Evolutionary conservation across 108 stramenopile species (phyloP).

Genomic region (Aurantiochytrium sp.): DNA sequence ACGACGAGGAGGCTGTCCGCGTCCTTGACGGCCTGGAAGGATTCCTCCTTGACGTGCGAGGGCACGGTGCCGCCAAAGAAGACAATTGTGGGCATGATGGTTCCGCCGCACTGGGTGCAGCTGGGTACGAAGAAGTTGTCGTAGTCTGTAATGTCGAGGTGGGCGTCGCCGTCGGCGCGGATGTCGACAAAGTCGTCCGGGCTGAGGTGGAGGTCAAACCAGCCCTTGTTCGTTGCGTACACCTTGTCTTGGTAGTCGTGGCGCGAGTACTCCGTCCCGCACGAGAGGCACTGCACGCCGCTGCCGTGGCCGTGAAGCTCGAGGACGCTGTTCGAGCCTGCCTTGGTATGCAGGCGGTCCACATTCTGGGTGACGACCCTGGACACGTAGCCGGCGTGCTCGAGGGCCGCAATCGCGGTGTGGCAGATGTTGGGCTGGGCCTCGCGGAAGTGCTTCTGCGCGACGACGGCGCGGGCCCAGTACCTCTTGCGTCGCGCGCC

Average conservation of each 20-base stretch:
- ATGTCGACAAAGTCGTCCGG: slow-evolving; percentile 29
- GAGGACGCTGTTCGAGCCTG: slow-evolving; percentile 70
- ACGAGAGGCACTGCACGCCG: slow-evolving; percentile 70
- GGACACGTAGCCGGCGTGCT: slow-evolving; percentile 64
- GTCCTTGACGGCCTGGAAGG: slow-evolving; percentile 63
- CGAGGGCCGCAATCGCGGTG: slow-evolving; percentile 70
- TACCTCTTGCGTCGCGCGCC: slow-evolving; percentile 72
- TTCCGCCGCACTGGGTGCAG: slow-evolving; percentile 71
- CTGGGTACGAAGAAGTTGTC: slow-evolving; percentile 65
- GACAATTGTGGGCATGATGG: slow-evolving; percentile 86
- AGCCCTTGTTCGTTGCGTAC: slow-evolving; percentile 54
- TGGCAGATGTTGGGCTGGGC: slow-evolving; percentile 82
- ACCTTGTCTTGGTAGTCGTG: slow-evolving; percentile 72
- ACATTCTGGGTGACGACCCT: slow-evolving; percentile 92
- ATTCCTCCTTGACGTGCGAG: slow-evolving; percentile 55
- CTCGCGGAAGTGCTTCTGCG: slow-evolving; percentile 67
- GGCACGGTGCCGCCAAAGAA: slow-evolving; percentile 89
- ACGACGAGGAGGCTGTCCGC: slow-evolving; percentile 76
- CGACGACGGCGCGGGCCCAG: slow-evolving; percentile 88
- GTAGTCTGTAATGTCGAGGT: slow-evolving; percentile 58
- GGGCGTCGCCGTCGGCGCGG: slow-evolving; percentile 92
- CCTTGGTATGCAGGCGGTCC: slow-evolving; percentile 79
- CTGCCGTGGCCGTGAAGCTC: slow-evolving; percentile 84
- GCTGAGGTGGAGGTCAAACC: background rate
- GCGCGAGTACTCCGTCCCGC: slow-evolving; percentile 65